These are phyloP conservation scores for Microbotryum violaceum DNA, from an alignment of 1,284 basidiomycete species.

Conservation along the genomic window DNA sequence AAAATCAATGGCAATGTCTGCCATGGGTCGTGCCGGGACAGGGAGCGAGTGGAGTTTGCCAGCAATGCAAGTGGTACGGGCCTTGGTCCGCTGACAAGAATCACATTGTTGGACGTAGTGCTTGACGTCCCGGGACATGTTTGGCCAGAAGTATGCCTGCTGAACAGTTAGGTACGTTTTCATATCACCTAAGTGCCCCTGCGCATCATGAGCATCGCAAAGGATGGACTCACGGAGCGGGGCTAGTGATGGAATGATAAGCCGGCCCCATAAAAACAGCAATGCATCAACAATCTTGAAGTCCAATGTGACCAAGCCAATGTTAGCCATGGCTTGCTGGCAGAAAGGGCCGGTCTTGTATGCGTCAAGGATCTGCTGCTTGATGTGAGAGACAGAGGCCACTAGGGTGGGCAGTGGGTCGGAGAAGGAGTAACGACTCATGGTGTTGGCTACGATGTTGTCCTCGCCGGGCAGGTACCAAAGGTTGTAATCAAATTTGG, in stretches of 20 bases:
- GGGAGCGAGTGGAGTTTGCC: constrained; percentile 13
- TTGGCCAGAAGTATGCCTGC: constrained; percentile 44
- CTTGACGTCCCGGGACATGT: constrained; percentile 35
- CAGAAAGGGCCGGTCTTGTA: too few species aligned
- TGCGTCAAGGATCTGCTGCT: too few species aligned
- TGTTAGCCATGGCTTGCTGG: too few species aligned
- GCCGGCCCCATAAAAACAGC: constrained; percentile 36
- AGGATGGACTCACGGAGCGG: constrained; percentile 34
- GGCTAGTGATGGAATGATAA: too few species aligned
- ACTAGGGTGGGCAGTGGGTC: too few species aligned
- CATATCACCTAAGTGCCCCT: constrained; percentile 43
- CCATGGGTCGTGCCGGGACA: constrained; percentile 2
- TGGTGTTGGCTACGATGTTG: too few species aligned
- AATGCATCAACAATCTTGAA: constrained; percentile 24
- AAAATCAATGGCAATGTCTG: constrained; percentile 11
- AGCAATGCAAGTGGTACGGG: constrained; percentile 1
- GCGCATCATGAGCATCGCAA: constrained; percentile 37
- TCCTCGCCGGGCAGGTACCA: too few species aligned
- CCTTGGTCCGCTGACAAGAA: constrained; percentile 19
- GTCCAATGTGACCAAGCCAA: too few species aligned
- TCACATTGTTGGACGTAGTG: constrained; percentile 10
- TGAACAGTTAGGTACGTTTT: constrained; percentile 40
- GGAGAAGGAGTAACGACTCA: too few species aligned
- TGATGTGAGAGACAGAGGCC: too few species aligned
- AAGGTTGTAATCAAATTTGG: too few species aligned